Evolutionary conservation across 352 stramenopile genomes (phyloP).

Genomic region (Globisporangium sylvaticum): DNA sequence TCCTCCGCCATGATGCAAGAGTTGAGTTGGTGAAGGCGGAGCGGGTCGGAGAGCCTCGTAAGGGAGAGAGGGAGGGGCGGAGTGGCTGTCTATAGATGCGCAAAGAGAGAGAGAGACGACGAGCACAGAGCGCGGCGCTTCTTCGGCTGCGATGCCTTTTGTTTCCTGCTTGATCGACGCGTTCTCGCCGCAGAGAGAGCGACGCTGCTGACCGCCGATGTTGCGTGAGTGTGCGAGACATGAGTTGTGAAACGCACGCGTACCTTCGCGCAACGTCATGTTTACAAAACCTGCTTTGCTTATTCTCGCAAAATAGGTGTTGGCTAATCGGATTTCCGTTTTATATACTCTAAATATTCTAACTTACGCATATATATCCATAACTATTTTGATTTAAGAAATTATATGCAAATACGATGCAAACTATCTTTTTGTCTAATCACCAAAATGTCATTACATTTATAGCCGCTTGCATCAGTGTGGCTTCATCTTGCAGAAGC

Average conservation of each 20-base stretch:
- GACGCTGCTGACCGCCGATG: background rate
- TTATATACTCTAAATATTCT: background rate
- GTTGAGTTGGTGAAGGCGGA: too few relatives aligned
- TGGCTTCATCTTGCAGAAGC: too few relatives aligned
- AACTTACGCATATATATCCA: too few relatives aligned
- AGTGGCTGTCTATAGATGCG: background rate
- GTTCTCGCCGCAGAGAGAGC: background rate
- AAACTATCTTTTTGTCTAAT: too few relatives aligned
- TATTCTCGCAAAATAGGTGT: background rate
- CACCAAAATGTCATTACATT: too few relatives aligned
- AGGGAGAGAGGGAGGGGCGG: background rate
- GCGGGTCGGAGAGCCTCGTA: background rate
- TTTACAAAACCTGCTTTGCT: background rate
- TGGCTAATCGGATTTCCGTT: background rate
- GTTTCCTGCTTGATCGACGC: background rate
- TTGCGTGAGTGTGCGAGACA: background rate
- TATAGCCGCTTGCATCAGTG: too few relatives aligned
- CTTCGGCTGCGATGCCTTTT: too few relatives aligned
- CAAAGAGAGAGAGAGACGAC: background rate
- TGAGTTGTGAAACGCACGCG: background rate
- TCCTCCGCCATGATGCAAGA: constrained; percentile 31
- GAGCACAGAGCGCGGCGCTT: too few relatives aligned
- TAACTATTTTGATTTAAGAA: too few relatives aligned
- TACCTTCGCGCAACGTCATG: background rate
- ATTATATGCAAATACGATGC: too few relatives aligned